Evolutionary conservation across 2,329 filamentous ascomycete species (phyloP), one percentile per base, ranked within the genome.

Genomic region (Calonectria naviculata): DNA sequence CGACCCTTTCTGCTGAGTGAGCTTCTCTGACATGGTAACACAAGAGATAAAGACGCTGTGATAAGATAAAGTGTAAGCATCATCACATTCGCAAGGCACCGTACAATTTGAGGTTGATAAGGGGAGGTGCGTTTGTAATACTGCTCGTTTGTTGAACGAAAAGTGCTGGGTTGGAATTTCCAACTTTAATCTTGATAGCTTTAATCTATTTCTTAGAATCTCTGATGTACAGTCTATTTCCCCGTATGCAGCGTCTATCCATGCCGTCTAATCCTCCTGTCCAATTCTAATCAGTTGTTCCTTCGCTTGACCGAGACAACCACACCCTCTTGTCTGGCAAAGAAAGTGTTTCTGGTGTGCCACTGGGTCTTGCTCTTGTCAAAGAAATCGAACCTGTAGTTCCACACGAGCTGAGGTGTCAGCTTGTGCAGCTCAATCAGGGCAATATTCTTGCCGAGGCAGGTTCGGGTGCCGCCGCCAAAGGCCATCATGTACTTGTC

Each of bases 401-500:
- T 61, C 56, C 56, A 41, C 15, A 61, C 36, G 8, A 70, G 34
- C 44, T 67, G 63, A 4, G 68, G 68, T 6, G 65, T 47, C 1
- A 70, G 21, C 52, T 70, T 70, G 44, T 70, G 63, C 10, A 70
- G 58, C 26, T 70, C 68, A 60, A 44, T 60, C 10, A 70, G 26
- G 10, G 68, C 65, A 9, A 70, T 70, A 19, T 70, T 67, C 38
- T 70, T 70, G 8, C 68, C 68, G 41, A 70, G 58, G 28, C 68
- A 70, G 15, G 68, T 70, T 29, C 68, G 38, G 29, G 68, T 56
- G 4, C 68, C 63, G 29, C 54, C 62, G 21, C 68, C 68, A 61
- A 70, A 70, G 44, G 54, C 29, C 29, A 49, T 58, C 65, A 68
- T 68, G 36, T 44, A 63, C 24, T 60, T 46, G 19, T 68, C 65